phyloP scores from a whole-genome alignment of 2,329 filamentous ascomycete species.

The Westerdykella aurantiaca region DNA sequence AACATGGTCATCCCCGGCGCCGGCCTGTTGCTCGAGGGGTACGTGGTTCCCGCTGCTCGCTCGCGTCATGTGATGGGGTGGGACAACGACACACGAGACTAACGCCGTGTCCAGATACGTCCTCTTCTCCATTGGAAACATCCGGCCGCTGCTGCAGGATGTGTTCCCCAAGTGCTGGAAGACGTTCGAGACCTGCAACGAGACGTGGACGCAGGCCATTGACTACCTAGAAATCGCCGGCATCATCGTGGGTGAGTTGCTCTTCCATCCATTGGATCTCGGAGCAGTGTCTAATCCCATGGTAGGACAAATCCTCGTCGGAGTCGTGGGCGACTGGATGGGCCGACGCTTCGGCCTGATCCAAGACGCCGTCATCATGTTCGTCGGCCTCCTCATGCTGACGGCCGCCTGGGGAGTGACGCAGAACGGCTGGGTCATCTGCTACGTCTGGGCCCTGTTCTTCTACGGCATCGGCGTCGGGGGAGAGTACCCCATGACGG shows the following conservation, averaged over 20 bases:
- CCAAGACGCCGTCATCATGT: slow-evolving; percentile 92
- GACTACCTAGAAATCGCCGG: slow-evolving; percentile 90
- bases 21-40: slow-evolving; percentile 79
- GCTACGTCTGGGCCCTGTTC: slow-evolving; percentile 92
- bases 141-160: slow-evolving; percentile 72
- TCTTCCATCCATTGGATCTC: neutral
- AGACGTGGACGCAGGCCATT: slow-evolving; percentile 76
- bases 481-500: slow-evolving; percentile 94
- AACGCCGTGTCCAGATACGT: slow-evolving; percentile 62
- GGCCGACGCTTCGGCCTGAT: slow-evolving; percentile 93
- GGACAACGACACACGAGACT: neutral
- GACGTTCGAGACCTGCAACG: slow-evolving; percentile 57
- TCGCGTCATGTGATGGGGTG: slow-evolving; percentile 4
- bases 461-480: slow-evolving; percentile 73
- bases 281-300: slow-evolving; percentile 2
- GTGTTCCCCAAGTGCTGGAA: slow-evolving; percentile 78
- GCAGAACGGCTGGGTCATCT: slow-evolving; percentile 92
- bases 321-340: slow-evolving; percentile 72
- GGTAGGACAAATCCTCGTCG: slow-evolving; percentile 67
- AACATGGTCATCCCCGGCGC: slow-evolving; percentile 91
- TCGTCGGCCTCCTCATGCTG: slow-evolving; percentile 84
- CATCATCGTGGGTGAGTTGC: slow-evolving; percentile 70
- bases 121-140: slow-evolving; percentile 92
- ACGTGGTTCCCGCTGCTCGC: slow-evolving; percentile 2
- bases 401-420: slow-evolving; percentile 84